Conservation (phyloP, 2,329 filamentous ascomycete species). For the Aspergillus sp. region DNA sequence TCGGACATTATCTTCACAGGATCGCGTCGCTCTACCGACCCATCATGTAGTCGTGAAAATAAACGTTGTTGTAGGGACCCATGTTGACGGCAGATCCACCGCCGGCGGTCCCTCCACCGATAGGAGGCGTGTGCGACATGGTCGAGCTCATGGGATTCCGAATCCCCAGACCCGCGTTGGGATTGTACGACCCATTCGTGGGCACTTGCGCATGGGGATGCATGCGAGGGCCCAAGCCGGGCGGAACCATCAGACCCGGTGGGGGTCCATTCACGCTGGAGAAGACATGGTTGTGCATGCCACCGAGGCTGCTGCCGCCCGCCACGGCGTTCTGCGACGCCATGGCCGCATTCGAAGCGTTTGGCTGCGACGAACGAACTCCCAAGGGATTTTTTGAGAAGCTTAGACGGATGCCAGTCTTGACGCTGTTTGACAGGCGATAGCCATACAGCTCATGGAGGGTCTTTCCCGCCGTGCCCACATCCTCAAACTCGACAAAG, state of each 20-base stretch:
- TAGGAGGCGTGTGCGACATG: constrained; percentile 30
- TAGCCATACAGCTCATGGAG: constrained; percentile 87
- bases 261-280: constrained; percentile 72
- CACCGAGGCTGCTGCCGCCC: constrained; percentile 55
- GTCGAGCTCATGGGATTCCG: constrained; percentile 32
- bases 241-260: constrained; percentile 74
- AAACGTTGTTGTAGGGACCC: constrained; percentile 33
- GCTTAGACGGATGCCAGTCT: constrained; percentile 90
- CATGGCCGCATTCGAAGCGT: constrained; percentile 51
- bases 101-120: constrained; percentile 27
- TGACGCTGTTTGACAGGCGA: constrained; percentile 83
- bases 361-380: constrained; percentile 73
- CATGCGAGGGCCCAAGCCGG: constrained; percentile 58
- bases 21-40: constrained; percentile 38
- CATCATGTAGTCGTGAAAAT: constrained; percentile 51
- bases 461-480: constrained; percentile 87
- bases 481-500: constrained; percentile 96
- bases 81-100: constrained; percentile 29
- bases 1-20: constrained; percentile 37
- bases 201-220: constrained; percentile 28
- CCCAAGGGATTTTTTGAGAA: constrained; percentile 98
- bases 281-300: constrained; percentile 62
- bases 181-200: constrained; percentile 32
- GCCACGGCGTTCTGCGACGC: constrained; percentile 53
- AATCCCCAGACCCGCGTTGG: constrained; percentile 39